phyloP scores from a whole-genome alignment of 495 filamentous ascomycete genomes.

The Hapsidospora chrysogenum region DNA sequence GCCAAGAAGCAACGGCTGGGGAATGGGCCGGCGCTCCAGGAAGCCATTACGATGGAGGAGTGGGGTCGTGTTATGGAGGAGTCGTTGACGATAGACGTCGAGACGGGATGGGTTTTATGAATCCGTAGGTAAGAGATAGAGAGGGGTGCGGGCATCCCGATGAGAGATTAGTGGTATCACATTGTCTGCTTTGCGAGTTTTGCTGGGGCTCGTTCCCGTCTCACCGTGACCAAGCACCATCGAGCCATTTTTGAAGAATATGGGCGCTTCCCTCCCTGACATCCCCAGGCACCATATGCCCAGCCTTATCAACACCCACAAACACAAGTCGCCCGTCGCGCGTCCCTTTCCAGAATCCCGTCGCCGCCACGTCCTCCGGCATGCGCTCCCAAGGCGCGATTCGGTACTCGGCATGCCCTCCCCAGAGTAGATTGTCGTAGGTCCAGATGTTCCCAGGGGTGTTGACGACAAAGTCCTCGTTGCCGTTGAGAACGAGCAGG shows the following conservation, averaged over 20 bases:
- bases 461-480: slow-evolving; percentile 4
- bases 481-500: slow-evolving; percentile 1
- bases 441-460: slow-evolving; percentile 1
- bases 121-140: too few relatives aligned
- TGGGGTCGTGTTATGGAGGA: too few relatives aligned
- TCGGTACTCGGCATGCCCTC: neutral
- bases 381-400: neutral
- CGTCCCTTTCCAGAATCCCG: slow-evolving; percentile 6
- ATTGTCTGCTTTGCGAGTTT: too few relatives aligned
- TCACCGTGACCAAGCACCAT: too few relatives aligned
- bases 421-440: neutral
- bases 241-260: too few relatives aligned
- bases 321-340: slow-evolving; percentile 4
- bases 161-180: too few relatives aligned
- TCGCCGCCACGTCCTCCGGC: neutral
- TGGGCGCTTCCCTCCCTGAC: too few relatives aligned
- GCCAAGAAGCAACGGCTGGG: neutral
- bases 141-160: too few relatives aligned
- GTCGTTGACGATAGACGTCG: too few relatives aligned
- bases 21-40: neutral
- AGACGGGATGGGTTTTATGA: too few relatives aligned
- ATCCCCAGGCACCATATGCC: slow-evolving; percentile 14
- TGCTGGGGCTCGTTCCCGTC: too few relatives aligned
- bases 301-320: slow-evolving; percentile 14
- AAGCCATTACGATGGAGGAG: too few relatives aligned